phyloP scores from a whole-genome alignment of 495 filamentous ascomycete species.

The Mycothermus thermophilus region DNA sequence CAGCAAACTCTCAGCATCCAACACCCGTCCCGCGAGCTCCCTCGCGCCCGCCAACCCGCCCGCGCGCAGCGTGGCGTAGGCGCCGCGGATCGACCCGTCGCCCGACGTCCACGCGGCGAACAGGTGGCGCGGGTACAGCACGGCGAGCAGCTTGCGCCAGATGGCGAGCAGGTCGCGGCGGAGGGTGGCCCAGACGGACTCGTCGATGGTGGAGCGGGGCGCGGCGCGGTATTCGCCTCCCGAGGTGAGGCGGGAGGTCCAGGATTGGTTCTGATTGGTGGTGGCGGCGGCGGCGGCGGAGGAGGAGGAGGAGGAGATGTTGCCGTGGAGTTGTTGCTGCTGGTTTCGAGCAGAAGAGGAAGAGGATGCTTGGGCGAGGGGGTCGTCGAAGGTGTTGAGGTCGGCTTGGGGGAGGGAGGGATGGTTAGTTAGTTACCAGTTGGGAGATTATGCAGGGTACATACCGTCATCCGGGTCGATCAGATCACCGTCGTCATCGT shows the following conservation, averaged over 20 bases:
- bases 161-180: slow-evolving; percentile 81
- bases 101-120: slow-evolving; percentile 24
- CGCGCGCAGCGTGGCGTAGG: slow-evolving; percentile 35
- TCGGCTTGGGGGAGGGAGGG: slow-evolving; percentile 35
- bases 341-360: slow-evolving; percentile 27
- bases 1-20: slow-evolving; percentile 51
- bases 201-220: slow-evolving; percentile 86
- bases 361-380: slow-evolving; percentile 29
- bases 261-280: slow-evolving; percentile 34
- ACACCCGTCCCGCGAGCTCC: slow-evolving; percentile 46
- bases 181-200: slow-evolving; percentile 90
- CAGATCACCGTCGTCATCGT: slow-evolving; percentile 64
- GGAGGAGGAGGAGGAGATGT: slow-evolving; percentile 19
- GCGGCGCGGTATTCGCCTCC: slow-evolving; percentile 84
- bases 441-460: neutral
- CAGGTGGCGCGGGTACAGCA: slow-evolving; percentile 92
- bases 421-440: neutral
- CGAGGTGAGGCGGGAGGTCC: slow-evolving; percentile 66
- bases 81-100: slow-evolving; percentile 30
- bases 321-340: slow-evolving; percentile 41
- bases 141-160: slow-evolving; percentile 95
- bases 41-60: slow-evolving; percentile 39
- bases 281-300: too few relatives aligned
- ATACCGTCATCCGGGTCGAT: slow-evolving; percentile 95
- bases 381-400: slow-evolving; percentile 88